Percentiles rank a stretch among this genome's conserved stretches.
These are phyloP conservation scores for Scenedesmus sp. DNA, from an alignment of 163 green algal genomes.

Conservation along the genomic window DNA sequence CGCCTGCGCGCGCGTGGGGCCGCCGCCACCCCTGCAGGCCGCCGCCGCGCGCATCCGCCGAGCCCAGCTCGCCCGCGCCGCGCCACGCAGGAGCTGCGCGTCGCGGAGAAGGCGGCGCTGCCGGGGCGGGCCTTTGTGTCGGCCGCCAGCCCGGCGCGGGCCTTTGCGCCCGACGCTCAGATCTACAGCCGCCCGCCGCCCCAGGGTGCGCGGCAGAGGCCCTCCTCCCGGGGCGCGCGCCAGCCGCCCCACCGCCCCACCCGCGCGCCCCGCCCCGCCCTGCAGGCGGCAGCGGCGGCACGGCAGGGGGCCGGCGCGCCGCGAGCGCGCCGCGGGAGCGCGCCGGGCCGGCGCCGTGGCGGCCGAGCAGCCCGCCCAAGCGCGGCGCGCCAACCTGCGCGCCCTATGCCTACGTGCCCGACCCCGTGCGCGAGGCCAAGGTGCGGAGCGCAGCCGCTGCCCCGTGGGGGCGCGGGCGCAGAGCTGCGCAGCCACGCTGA, in stretches of 20 bases:
- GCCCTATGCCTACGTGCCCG: slow-evolving; percentile 38
- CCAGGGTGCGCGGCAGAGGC: not conserved
- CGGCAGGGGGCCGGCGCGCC: too few relatives aligned
- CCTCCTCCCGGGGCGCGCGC: too few relatives aligned
- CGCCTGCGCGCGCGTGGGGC: not conserved
- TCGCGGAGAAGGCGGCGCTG: not conserved
- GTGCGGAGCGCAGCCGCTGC: too few relatives aligned
- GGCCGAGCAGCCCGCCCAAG: slow-evolving; percentile 23
- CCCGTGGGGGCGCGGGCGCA: too few relatives aligned
- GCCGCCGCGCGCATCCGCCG: too few relatives aligned
- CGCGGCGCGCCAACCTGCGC: too few relatives aligned
- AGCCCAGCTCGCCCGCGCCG: too few relatives aligned
- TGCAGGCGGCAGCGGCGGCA: not conserved
- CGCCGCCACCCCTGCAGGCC: not conserved
- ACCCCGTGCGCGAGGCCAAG: slow-evolving; percentile 42
- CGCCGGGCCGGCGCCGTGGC: slow-evolving; percentile 6
- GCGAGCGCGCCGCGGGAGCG: slow-evolving; percentile 11
- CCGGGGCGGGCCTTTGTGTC: slow-evolving; percentile 25
- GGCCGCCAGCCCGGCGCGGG: not conserved
- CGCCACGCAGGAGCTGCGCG: slow-evolving; percentile 16
- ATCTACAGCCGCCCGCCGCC: not conserved
- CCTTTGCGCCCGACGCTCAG: slow-evolving; percentile 17
- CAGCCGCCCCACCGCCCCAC: too few relatives aligned
- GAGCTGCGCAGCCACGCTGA: not conserved
- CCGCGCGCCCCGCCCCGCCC: too few relatives aligned